These are phyloP conservation scores for Bombardia bombarda DNA, from an alignment of 495 filamentous ascomycete genomes.

Conservation along the genomic window DNA sequence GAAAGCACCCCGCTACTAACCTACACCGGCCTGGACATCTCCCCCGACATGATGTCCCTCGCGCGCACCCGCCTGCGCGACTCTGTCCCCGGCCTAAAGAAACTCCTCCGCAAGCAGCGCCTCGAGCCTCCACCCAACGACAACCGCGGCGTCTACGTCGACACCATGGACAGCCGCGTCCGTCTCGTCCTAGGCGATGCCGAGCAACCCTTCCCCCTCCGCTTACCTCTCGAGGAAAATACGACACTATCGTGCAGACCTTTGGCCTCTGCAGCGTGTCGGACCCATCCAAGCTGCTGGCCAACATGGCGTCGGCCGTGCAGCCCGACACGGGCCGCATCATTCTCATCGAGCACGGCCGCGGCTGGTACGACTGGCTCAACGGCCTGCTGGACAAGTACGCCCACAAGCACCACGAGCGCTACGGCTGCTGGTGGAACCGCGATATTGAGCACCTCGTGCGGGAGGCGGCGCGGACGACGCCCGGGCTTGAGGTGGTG, in stretches of 20 bases:
- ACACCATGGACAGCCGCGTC: conserved; percentile 24
- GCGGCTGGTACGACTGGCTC: conserved; percentile 66
- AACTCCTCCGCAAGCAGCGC: conserved; percentile 16
- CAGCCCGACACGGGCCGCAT: conserved; percentile 60
- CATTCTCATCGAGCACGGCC: conserved; percentile 85
- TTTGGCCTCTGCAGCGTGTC: conserved; percentile 87
- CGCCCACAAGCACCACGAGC: conserved; percentile 69
- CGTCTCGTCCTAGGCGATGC: conserved; percentile 35
- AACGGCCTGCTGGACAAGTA: conserved; percentile 71
- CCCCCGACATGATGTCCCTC: conserved; percentile 33
- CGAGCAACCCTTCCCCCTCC: conserved; percentile 19
- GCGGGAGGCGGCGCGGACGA: conserved; percentile 31
- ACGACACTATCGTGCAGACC: conserved; percentile 84
- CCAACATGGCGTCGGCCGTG: conserved; percentile 44
- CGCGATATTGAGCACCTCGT: conserved; percentile 79
- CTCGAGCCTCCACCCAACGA: conserved; percentile 6
- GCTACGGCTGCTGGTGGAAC: conserved; percentile 97
- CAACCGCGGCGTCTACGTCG: conserved; percentile 15
- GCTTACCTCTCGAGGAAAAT: conserved; percentile 25
- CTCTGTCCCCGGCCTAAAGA: conserved; percentile 22
- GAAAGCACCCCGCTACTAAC: conserved; percentile 19
- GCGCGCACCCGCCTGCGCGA: conserved; percentile 29
- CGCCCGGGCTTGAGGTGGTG: conserved; percentile 76
- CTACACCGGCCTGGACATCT: conserved; percentile 41
- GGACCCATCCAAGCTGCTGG: conserved; percentile 61